These are phyloP conservation scores for Hericium erinaceus DNA, from an alignment of 768 basidiomycete species.

Conservation along the genomic window DNA sequence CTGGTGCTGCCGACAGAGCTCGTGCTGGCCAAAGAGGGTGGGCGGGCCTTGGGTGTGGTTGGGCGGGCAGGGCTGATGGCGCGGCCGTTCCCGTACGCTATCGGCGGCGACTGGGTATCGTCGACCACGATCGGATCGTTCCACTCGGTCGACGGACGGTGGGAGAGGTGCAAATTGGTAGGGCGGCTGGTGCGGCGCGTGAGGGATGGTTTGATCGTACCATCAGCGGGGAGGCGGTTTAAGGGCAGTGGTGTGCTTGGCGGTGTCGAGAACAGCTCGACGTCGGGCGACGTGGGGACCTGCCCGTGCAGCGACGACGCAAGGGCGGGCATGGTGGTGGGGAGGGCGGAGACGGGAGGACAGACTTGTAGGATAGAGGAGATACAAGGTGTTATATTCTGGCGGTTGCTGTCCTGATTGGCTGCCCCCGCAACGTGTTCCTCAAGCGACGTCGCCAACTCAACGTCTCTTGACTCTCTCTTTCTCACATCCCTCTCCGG, in stretches of 20 bases:
- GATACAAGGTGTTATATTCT: not conserved
- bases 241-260: conserved; percentile 29
- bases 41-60: conserved; percentile 3
- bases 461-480: too few species aligned
- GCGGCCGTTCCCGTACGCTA: not conserved
- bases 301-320: not conserved
- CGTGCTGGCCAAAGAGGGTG: too few species aligned
- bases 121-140: conserved; percentile 29
- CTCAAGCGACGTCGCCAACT: not conserved
- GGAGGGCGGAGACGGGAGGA: not conserved
- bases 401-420: not conserved
- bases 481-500: too few species aligned
- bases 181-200: conserved; percentile 28
- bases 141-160: conserved; percentile 22
- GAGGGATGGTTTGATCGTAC: conserved; percentile 27
- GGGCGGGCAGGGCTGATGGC: not conserved
- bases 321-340: not conserved
- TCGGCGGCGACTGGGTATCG: conserved; percentile 21
- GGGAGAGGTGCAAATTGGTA: conserved; percentile 25
- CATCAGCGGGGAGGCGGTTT: conserved; percentile 10
- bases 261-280: conserved; percentile 23
- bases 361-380: not conserved
- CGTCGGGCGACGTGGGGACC: not conserved
- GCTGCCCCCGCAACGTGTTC: not conserved
- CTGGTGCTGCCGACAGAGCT: too few species aligned